Evolutionary conservation across 106 monocot genomes (phyloP), one percentile per base, ranked within the genome.

Genomic region (Xerophyta viscosa): DNA sequence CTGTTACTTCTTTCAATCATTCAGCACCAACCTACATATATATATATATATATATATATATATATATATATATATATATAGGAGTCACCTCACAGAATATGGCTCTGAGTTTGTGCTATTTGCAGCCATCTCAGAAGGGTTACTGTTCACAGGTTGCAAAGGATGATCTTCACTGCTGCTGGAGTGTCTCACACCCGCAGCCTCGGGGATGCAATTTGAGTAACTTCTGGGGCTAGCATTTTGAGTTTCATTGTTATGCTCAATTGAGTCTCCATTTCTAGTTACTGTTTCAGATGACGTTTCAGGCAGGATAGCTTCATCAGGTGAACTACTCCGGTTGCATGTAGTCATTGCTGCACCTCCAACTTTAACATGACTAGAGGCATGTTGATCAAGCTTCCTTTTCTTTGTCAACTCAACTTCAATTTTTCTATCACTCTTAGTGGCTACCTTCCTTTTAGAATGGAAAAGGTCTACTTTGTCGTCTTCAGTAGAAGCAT

Each of bases 341-440:
- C 42, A 15, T 4, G 41, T 48, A 18, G 59, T 61, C 45, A 25
- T 50, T 2, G 26, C 25, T 56, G 57, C 47, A 37, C 17, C 48
- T 5, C 37, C 57, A 28, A 49, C 55, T 61, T 69, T 70, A 68
- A 44, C 56, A 46, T 60, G 63, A 31, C 8, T 57, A 50, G 51
- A 39, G n/a, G 62, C 46, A 5, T 58, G 48, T n/a, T n/a, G n/a
- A 15, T 83, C 73, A 5, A 77, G 41, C 56, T 66, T 73, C 11
- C 28, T 57, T 52, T 74, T 86, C 62, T 81, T 86, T 30, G 27
- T 17, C 6, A 31, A 7, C 46, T 66, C 63, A 25, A 41, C 28
- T 6, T 57, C 50, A 31, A 58, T 47, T 25, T 76, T 72, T 5
- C 29, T 51, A 15, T 71, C 64, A 25, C 24, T 33, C 14, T 27